phyloP scores from a whole-genome alignment of 164 flowering plant genomes.

The Stephania yunnanensis region DNA sequence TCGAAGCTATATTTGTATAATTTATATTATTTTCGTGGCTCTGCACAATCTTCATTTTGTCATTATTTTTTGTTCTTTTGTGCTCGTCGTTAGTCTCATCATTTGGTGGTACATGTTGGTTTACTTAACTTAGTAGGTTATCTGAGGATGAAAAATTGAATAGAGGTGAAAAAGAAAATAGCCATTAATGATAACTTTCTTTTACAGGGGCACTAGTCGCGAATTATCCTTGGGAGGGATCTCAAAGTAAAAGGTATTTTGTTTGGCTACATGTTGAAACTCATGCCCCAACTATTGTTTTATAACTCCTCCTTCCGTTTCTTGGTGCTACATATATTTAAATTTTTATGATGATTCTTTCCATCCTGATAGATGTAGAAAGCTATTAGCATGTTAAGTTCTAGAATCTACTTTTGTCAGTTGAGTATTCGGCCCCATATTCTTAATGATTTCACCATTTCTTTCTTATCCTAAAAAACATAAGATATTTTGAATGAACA shows the following conservation, averaged over 20 bases:
- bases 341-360: neutral
- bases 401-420: neutral
- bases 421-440: neutral
- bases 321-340: neutral
- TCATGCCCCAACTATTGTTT: neutral
- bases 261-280: neutral
- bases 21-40: neutral
- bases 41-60: too few relatives aligned
- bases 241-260: conserved; percentile 52
- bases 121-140: too few relatives aligned
- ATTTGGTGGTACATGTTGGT: too few relatives aligned
- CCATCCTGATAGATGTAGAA: neutral
- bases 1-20: neutral
- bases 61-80: too few relatives aligned
- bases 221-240: conserved; percentile 99
- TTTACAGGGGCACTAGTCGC: conserved; percentile 96
- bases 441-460: neutral
- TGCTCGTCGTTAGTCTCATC: too few relatives aligned
- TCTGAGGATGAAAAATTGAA: too few relatives aligned
- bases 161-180: too few relatives aligned
- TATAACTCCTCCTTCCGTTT: neutral
- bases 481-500: neutral
- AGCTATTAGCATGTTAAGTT: neutral
- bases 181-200: conserved; percentile 3
- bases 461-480: neutral